These are phyloP conservation scores for Neofusicoccum sp. DNA, from an alignment of 2,329 filamentous ascomycete genomes.

Conservation along the genomic window DNA sequence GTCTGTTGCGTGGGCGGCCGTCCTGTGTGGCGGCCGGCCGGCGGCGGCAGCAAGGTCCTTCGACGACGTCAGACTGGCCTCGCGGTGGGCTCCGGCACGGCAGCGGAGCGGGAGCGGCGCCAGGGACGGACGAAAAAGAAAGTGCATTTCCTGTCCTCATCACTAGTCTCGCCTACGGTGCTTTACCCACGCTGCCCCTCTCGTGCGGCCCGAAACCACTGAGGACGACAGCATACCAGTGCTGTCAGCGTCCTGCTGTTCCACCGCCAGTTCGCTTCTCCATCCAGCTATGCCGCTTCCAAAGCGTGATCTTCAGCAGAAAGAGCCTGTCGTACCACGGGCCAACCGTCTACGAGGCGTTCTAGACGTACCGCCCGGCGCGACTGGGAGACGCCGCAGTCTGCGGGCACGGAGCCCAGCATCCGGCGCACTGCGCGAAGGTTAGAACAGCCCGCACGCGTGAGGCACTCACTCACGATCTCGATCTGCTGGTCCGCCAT, in stretches of 20 bases:
- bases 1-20: background rate
- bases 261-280: slow-evolving; percentile 15
- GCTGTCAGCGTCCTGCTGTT: slow-evolving; percentile 8
- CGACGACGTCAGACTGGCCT: background rate
- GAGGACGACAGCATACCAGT: slow-evolving; percentile 15
- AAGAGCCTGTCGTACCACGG: slow-evolving; percentile 13
- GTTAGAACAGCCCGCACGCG: background rate
- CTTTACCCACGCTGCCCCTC: slow-evolving; percentile 20
- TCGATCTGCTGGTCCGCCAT: slow-evolving; percentile 14
- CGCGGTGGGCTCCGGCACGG: background rate
- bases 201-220: slow-evolving; percentile 16
- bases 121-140: slow-evolving; percentile 1
- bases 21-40: background rate
- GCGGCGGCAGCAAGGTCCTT: background rate
- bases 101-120: background rate
- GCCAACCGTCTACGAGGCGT: background rate
- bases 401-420: slow-evolving; percentile 17
- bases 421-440: slow-evolving; percentile 12
- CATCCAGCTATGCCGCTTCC: slow-evolving; percentile 15
- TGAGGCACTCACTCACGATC: slow-evolving; percentile 13
- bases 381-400: slow-evolving; percentile 7
- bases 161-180: slow-evolving; percentile 19
- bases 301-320: slow-evolving; percentile 19
- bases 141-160: slow-evolving; percentile 9
- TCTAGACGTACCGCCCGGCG: background rate